Conservation (phyloP, 2,329 filamentous ascomycete genomes). For the Penicillium polonicum region DNA sequence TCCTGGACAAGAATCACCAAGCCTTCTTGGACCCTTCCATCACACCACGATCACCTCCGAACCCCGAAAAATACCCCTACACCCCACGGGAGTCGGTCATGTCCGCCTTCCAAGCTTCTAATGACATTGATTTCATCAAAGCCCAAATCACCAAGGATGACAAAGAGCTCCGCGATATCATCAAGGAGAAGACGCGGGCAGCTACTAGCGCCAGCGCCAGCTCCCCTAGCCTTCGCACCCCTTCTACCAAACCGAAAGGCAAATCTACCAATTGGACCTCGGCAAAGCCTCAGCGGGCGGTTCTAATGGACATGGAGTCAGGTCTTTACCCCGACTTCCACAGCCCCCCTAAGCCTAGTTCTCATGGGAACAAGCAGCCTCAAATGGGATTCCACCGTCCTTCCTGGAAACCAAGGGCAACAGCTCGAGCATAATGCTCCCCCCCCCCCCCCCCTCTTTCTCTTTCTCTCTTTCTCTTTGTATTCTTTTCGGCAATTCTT, state of each 20-base stretch:
- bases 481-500: constrained; percentile 3
- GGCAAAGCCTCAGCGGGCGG: constrained; percentile 44
- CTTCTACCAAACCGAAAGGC: constrained; percentile 27
- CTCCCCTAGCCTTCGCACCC: constrained; percentile 15
- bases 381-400: constrained; percentile 34
- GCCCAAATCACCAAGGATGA: constrained; percentile 80
- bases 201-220: constrained; percentile 15
- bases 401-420: constrained; percentile 34
- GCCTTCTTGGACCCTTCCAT: constrained; percentile 69
- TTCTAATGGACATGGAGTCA: constrained; percentile 47
- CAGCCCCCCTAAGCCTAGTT: constrained; percentile 17
- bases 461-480: constrained; percentile 13
- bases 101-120: constrained; percentile 61
- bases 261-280: constrained; percentile 32
- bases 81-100: constrained; percentile 74
- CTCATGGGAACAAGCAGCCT: constrained; percentile 32
- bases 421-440: constrained; percentile 28
- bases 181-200: constrained; percentile 58
- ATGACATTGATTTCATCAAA: constrained; percentile 65
- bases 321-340: constrained; percentile 36
- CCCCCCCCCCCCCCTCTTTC: constrained; percentile 3
- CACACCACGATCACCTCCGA: constrained; percentile 57
- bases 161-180: constrained; percentile 68
- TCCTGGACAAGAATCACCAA: constrained; percentile 69
- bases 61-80: constrained; percentile 65